Conservation (phyloP, 2,329 filamentous ascomycete species). For the Lachnellula subtilissima region DNA sequence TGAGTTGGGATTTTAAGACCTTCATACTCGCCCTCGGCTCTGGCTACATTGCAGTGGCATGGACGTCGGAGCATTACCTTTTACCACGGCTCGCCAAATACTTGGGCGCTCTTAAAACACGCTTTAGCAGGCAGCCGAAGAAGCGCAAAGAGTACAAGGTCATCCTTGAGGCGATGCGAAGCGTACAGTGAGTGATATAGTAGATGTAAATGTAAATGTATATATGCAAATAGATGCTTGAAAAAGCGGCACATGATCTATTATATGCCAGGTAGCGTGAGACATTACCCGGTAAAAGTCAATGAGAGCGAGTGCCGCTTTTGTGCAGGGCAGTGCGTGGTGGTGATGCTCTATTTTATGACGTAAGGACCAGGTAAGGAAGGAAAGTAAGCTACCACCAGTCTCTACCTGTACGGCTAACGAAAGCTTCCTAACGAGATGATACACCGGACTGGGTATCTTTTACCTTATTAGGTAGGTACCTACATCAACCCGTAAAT, state of each 20-base stretch:
- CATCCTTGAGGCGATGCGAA: slow-evolving; percentile 62
- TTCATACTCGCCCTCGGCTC: slow-evolving; percentile 68
- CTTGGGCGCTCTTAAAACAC: slow-evolving; percentile 57
- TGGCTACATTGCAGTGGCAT: slow-evolving; percentile 64
- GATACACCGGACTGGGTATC: slow-evolving; percentile 12
- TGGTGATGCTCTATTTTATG: no score
- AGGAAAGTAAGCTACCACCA: no score
- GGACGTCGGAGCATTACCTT: slow-evolving; percentile 65
- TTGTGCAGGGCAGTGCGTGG: no score
- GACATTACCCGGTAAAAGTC: no score
- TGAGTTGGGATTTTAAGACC: slow-evolving; percentile 67
- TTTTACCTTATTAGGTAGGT: no score
- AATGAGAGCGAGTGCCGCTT: no score
- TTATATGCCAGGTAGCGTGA: no score
- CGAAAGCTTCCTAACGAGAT: slow-evolving; percentile 16
- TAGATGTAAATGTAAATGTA: slow-evolving; percentile 1
- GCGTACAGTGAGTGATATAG: slow-evolving; percentile 18
- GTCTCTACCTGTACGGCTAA: slow-evolving; percentile 17
- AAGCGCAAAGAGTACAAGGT: slow-evolving; percentile 85
- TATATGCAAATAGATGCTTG: not conserved
- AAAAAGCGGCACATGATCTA: not conserved
- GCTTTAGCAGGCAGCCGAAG: slow-evolving; percentile 60
- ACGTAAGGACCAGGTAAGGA: no score
- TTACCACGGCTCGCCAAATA: slow-evolving; percentile 64
- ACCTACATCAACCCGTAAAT: no score